Base-by-base conservation (phyloP, 2,329 filamentous ascomycete genomes). In the Trichoderma breve region DNA sequence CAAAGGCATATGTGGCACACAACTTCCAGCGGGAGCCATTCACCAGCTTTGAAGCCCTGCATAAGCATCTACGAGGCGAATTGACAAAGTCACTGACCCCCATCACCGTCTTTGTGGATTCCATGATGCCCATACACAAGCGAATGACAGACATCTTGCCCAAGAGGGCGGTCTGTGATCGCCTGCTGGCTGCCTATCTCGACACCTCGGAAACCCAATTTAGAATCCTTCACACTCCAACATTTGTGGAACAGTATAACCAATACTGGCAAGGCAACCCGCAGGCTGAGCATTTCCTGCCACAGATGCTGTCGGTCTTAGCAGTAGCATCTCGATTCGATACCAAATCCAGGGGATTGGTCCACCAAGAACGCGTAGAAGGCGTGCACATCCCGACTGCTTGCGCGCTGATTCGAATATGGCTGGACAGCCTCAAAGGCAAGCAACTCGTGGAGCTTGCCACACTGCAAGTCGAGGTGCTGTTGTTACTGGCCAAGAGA, bases 91-190 rank as follows among this genome's bases (percentile, higher is more conserved):
- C 82, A 0, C 78, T 87, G 53, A 79, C 84, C 6, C 86, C 87
- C 0, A 88, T 89, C 58, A 82, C 85, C 3, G 86, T 89, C 36
- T 89, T 85, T 74, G 86, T 88, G 32, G 86, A 89, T 75, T 88
- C 86, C n/a, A 86, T 88, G 81, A 86, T 87, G 76, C 86, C 87
- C 0, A 82, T 89, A 3, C 84, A 84, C 71, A 87, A 87, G 77
- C 85, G 87, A 61, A 89, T 89, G 87, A 83, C 82, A 34, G 86
- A 89, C 71, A 87, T 89, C 15, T 75, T 89, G 21, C 87, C 87
- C 0, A 84, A 82, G 36, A 86, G 83, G 75, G 72, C 79, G 1
- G 83, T 86, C 9, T 89, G 87, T 78, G 86, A 88, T 74, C 82
- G 83, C 15, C 81, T 89, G 4, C 75, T 89, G 3, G 78, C 82